Percentiles rank a stretch among this genome's conserved stretches.
phyloP scores from a whole-genome alignment of 2,329 filamentous ascomycete genomes.

The Lachnellula subtilissima region DNA sequence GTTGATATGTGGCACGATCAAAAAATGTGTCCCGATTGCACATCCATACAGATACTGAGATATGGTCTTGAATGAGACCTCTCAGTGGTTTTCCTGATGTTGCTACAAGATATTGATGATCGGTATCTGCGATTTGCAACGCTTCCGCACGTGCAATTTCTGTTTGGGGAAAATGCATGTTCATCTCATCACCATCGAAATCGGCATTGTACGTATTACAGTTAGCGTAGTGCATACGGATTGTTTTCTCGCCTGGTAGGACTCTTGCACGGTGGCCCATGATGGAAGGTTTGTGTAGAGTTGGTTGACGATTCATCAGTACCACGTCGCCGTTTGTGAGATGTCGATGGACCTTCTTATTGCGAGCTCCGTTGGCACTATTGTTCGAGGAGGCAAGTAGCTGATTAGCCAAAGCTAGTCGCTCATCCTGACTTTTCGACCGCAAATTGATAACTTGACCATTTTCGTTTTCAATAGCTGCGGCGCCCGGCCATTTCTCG shows the following conservation, averaged over 20 bases:
- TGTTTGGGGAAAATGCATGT: constrained; percentile 99
- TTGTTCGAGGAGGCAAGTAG: constrained; percentile 78
- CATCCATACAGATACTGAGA: constrained; percentile 87
- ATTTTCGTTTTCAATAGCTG: constrained; percentile 92
- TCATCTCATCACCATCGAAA: constrained; percentile 99
- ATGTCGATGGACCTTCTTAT: constrained; percentile 96
- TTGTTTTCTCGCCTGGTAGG: constrained; percentile 88
- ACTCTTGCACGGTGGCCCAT: constrained; percentile 96
- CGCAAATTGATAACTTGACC: constrained; percentile 85
- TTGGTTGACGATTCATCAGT: constrained; percentile 97
- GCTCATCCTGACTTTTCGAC: constrained; percentile 82
- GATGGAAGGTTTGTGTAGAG: constrained; percentile 96
- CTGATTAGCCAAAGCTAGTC: constrained; percentile 85
- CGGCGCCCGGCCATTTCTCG: constrained; percentile 89
- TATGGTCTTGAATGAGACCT: constrained; percentile 97
- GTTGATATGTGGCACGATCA: constrained; percentile 79
- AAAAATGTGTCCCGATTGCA: constrained; percentile 92
- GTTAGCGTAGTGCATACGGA: constrained; percentile 99
- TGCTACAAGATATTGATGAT: constrained; percentile 92
- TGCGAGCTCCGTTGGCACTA: constrained; percentile 68
- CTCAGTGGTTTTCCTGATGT: constrained; percentile 90
- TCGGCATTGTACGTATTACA: constrained; percentile 99
- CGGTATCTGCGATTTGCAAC: constrained; percentile 87
- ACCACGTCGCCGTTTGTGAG: constrained; percentile 96
- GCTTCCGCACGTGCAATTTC: constrained; percentile 92